Evolutionary conservation across 2,329 filamentous ascomycete species (phyloP), one percentile per base, ranked within the genome.

Genomic region (Emmonsiellopsis sp.): DNA sequence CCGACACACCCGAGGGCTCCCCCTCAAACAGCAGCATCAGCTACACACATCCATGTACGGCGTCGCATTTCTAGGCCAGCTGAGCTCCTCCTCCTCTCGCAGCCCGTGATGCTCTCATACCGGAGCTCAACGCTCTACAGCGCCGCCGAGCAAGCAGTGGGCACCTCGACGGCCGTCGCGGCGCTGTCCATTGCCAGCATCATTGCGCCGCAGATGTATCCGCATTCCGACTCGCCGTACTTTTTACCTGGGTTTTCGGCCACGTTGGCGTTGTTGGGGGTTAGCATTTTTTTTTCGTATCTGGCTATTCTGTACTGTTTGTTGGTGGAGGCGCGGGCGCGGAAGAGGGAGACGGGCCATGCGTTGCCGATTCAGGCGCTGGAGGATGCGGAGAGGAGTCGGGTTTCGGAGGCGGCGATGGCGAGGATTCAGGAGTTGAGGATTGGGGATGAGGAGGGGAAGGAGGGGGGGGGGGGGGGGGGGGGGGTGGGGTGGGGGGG

Each of bases 401-500:
- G 1, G 14, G 14, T 40, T 14, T 40, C 37, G 2, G 37, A 11
- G 11, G 37, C 11, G 14, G 37, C 37, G 37, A 11, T 40, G 37
- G 37, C 37, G 11, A 11, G 37, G 11, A 40, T 40, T 11, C 37
- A 40, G 11, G 37, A 40, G 14, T 11, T 40, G 11, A 40, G 14
- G 11, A 14, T 14, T 14, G 11, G 37, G 37, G 3, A 40, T 11
- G 11, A 40, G 14, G 37, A 2, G 3, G 37, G 21, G 21, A 27
- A 27, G 21, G 21, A 27, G 21, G 21, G 21, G 21, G 2, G 21
- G 32, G 63, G 40, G 13, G n/a, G 48, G 2, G 58, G 73, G 57
- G 66, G 69, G 32, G 63, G 40, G 13, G n/a, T 48, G 2, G 58
- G 73, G 57, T 31, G 63, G 40, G 13, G n/a, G 48, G 2, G 58